Evolutionary conservation across 768 basidiomycete species (phyloP).

Genomic region (Postia placenta): DNA sequence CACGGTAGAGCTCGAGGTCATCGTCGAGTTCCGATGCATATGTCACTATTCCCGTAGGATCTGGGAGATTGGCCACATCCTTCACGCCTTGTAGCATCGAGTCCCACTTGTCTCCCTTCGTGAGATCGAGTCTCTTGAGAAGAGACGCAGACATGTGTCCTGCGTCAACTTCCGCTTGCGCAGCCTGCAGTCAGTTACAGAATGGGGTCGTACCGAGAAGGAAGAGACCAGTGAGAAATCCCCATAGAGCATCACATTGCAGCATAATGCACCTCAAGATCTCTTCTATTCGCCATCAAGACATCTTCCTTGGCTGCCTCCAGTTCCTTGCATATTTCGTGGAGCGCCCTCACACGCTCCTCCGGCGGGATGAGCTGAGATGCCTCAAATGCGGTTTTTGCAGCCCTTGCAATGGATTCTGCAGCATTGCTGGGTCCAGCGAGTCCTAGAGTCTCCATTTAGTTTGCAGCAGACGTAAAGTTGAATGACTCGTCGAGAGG

Average conservation of each 20-base stretch:
- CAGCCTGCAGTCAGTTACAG: slow-evolving; percentile 42
- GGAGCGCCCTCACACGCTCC: slow-evolving; percentile 68
- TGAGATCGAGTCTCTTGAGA: slow-evolving; percentile 80
- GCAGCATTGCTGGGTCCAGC: slow-evolving; percentile 17
- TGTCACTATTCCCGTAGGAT: slow-evolving; percentile 80
- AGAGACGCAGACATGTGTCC: slow-evolving; percentile 82
- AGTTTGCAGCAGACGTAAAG: too few relatives aligned
- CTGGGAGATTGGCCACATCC: slow-evolving; percentile 80
- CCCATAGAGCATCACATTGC: not conserved
- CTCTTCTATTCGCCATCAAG: slow-evolving; percentile 72
- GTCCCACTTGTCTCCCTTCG: slow-evolving; percentile 83
- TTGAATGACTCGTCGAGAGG: too few relatives aligned
- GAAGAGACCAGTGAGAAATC: not conserved
- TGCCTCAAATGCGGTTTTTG: slow-evolving; percentile 79
- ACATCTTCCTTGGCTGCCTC: slow-evolving; percentile 60
- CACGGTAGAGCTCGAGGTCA: slow-evolving; percentile 80
- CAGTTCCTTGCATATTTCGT: slow-evolving; percentile 63
- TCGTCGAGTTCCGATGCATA: slow-evolving; percentile 92
- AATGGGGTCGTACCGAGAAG: not conserved
- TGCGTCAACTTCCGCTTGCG: slow-evolving; percentile 68
- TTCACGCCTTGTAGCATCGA: slow-evolving; percentile 87
- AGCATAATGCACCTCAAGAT: slow-evolving; percentile 59
- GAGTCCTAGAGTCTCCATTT: not conserved
- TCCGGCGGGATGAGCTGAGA: slow-evolving; percentile 73
- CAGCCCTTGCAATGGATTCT: slow-evolving; percentile 67